These are phyloP conservation scores for Berkeleyomyces rouxiae DNA, from an alignment of 2,329 filamentous ascomycete species.

Conservation along the genomic window DNA sequence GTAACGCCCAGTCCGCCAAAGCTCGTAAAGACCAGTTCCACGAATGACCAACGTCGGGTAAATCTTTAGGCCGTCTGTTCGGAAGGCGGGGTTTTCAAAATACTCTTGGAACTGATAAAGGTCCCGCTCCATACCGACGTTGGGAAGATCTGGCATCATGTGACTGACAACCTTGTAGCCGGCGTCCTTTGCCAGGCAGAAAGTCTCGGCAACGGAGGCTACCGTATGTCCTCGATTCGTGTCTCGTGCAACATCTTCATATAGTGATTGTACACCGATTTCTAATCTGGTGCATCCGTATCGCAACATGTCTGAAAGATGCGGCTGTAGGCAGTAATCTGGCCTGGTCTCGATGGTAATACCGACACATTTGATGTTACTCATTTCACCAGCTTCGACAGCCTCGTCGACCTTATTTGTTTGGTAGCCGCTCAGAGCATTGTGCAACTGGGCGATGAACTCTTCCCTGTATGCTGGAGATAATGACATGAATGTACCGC, in stretches of 20 bases:
- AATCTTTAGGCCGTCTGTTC: slow-evolving; percentile 93
- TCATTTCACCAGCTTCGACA: slow-evolving; percentile 87
- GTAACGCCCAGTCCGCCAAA: slow-evolving; percentile 93
- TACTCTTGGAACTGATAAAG: slow-evolving; percentile 95
- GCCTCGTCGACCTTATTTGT: slow-evolving; percentile 90
- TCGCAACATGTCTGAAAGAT: slow-evolving; percentile 88
- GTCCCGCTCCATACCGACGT: slow-evolving; percentile 96
- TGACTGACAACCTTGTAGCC: slow-evolving; percentile 98
- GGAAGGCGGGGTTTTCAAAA: slow-evolving; percentile 89
- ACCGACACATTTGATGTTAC: slow-evolving; percentile 91
- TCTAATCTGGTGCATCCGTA: slow-evolving; percentile 93
- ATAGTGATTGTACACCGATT: slow-evolving; percentile 88
- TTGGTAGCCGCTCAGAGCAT: slow-evolving; percentile 89
- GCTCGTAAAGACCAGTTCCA: slow-evolving; percentile 87
- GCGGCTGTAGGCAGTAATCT: slow-evolving; percentile 92
- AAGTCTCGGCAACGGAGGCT: slow-evolving; percentile 86
- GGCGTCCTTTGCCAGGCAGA: slow-evolving; percentile 91
- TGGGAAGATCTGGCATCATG: slow-evolving; percentile 98
- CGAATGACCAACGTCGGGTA: slow-evolving; percentile 96
- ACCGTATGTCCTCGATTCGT: slow-evolving; percentile 96
- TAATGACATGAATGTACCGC: slow-evolving; percentile 96
- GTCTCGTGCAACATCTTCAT: slow-evolving; percentile 95
- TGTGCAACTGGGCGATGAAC: slow-evolving; percentile 92
- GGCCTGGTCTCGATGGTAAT: slow-evolving; percentile 97
- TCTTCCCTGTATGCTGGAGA: slow-evolving; percentile 76